Evolutionary conservation across 495 filamentous ascomycete species (phyloP), one percentile per base, ranked within the genome.

Genomic region (Talaromyces trachyspermus): DNA sequence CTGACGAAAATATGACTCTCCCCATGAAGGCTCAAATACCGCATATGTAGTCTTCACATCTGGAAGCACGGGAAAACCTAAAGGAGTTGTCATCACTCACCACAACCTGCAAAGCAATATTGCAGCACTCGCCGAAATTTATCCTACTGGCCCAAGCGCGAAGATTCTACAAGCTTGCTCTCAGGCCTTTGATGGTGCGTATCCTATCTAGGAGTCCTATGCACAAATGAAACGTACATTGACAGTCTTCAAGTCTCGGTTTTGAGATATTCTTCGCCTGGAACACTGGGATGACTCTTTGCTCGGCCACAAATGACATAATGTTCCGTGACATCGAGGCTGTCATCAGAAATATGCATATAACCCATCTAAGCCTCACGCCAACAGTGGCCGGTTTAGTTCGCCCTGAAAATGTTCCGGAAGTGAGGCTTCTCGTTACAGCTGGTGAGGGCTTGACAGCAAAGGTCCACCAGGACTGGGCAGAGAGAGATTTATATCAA

Each of bases 221-320:
- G 11, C 12, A 5, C 5, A 6, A 35, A 20, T 23, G 12, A 33
- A 20, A n/a, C 25, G 18, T 10, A 24, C 14, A 36, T 43, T 55
- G 18, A 49, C 35, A 42, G n/a, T 29, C 15, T 5, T 6, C 9
- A 40, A 71, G 80, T 87, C 14, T 88, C 84, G 1, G 82, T 91
- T 1, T 88, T 88, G 87, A 89, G 51, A 83, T 88, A 12, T 88
- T 90, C 54, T 88, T 85, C 49, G 62, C 86, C 8, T 89, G 84
- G 86, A 72, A 72, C 18, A 70, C 70, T 26, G 84, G 84, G n/a
- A 81, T 87, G 63, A 80, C 78, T 49, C 66, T 91, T 18, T 89
- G 82, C 56, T 78, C 84, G 4, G 79, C 74, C 8, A 72, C 74
- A 4, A 84, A 84, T 40, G 79, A 86, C 49, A 64, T 70, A 4